These are phyloP conservation scores for Yamadazyma diddensiae DNA, from an alignment of 1,139 yeast species.

Conservation along the genomic window DNA sequence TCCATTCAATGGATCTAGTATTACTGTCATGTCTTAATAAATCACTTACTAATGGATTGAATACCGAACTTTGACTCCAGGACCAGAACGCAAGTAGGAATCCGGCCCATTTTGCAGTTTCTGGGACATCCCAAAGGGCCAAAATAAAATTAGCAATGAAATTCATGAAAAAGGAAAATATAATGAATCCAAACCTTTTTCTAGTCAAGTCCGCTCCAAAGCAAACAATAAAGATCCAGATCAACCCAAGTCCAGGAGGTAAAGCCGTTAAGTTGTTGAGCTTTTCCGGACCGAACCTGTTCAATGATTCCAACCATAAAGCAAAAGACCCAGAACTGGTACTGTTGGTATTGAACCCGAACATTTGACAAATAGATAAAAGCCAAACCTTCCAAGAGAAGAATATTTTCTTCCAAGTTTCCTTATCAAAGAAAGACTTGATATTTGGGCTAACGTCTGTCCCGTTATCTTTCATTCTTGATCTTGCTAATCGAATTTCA, in stretches of 20 bases:
- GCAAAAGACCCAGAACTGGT: constrained; percentile 43
- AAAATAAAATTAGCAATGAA: constrained; percentile 30
- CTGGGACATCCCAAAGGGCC: constrained; percentile 39
- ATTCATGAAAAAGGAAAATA: constrained; percentile 26
- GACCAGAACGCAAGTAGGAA: constrained; percentile 20
- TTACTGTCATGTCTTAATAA: constrained; percentile 22
- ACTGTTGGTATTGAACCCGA: constrained; percentile 34
- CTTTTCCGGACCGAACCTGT: constrained; percentile 34
- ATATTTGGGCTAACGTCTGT: constrained; percentile 19
- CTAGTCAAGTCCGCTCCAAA: constrained; percentile 28
- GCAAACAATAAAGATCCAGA: constrained; percentile 40
- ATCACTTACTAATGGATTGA: constrained; percentile 22
- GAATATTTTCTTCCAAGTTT: constrained; percentile 22
- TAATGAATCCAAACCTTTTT: constrained; percentile 24
- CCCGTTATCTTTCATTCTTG: constrained; percentile 23
- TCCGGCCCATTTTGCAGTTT: constrained; percentile 37
- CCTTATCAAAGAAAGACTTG: constrained; percentile 21
- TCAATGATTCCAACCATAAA: constrained; percentile 49
- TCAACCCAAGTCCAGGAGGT: constrained; percentile 51
- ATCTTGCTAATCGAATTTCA: constrained; percentile 24
- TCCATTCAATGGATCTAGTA: constrained; percentile 25
- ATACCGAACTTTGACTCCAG: constrained; percentile 23
- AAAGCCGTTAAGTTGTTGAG: constrained; percentile 41
- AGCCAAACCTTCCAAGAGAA: constrained; percentile 27
- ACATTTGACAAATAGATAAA: constrained; percentile 18